Evolutionary conservation across 148 eudicot species (phyloP).

Genomic region (Simmondsia chinensis): DNA sequence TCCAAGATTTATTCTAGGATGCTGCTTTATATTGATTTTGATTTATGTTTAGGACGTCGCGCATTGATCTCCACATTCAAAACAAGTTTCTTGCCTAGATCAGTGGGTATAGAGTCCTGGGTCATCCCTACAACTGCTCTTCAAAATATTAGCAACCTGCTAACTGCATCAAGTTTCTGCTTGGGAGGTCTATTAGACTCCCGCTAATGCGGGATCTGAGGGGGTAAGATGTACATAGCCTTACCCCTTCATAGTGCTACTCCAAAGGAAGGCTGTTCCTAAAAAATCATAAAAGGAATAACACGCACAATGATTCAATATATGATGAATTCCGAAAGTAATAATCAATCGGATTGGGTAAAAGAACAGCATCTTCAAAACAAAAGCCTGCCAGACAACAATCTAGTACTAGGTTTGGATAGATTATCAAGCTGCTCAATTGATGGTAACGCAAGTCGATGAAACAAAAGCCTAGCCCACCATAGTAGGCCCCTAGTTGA

Average conservation of each 20-base stretch:
- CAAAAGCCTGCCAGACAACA: not conserved
- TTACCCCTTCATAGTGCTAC: too few relatives aligned
- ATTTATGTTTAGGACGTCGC: slow-evolving; percentile 22
- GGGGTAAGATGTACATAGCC: too few relatives aligned
- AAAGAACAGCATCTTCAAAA: not conserved
- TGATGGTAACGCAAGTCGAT: too few relatives aligned
- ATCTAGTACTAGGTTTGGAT: not conserved
- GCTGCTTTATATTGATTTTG: slow-evolving; percentile 26
- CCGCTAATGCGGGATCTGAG: too few relatives aligned
- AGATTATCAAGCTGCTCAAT: too few relatives aligned
- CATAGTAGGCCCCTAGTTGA: too few relatives aligned
- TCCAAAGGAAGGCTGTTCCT: too few relatives aligned
- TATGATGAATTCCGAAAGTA: slow-evolving; percentile 39
- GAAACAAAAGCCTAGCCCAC: too few relatives aligned
- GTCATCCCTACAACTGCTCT: slow-evolving; percentile 24
- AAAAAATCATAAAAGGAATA: not conserved
- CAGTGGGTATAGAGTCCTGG: slow-evolving; percentile 23
- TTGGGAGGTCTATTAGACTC: slow-evolving; percentile 44
- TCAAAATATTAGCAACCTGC: slow-evolving; percentile 23
- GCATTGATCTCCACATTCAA: slow-evolving; percentile 26
- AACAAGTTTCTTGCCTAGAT: slow-evolving; percentile 25
- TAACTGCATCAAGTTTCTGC: slow-evolving; percentile 37
- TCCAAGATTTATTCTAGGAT: slow-evolving; percentile 11
- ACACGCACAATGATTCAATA: slow-evolving; percentile 64
- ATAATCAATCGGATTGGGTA: slow-evolving; percentile 6